Evolutionary conservation across 2,329 filamentous ascomycete species (phyloP), one percentile per base, ranked within the genome.

Genomic region (Verticillium nonalfalfae): DNA sequence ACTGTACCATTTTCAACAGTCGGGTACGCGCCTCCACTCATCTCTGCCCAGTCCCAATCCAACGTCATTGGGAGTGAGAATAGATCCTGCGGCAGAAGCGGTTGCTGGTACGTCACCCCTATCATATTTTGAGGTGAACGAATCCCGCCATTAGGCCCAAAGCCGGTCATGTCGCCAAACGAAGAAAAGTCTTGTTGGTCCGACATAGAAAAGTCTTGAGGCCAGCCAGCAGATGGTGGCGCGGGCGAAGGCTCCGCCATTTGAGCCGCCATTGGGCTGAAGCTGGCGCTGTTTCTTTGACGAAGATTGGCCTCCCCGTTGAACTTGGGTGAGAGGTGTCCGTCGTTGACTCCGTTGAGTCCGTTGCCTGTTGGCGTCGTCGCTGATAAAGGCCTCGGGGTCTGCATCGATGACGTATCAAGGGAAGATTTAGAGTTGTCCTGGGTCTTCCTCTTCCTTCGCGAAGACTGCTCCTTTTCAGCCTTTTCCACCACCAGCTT

Each of bases 31-130:
- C 85, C 85, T n/a, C 85, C 85, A 36, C 83, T 87, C 80, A 88
- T 86, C 72, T 88, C 85, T 1, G 85, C 85, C 84, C 85, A 88
- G 70, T 85, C 92, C 93, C 93, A 97, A 72, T 98, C 94, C 26
- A 98, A 82, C 2, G 91, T 96, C 88, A 97, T 96, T 1, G 94
- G 93, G 85, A 98, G 88, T 73, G 94, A 90, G 87, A 95, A 99
- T 33, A 98, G 76, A 75, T 98, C 95, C 68, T 94, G 92, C 4
- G 95, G 94, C 26, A 98, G 86, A 69, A 97, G 89, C 0, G 93
- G 93, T 67, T 96, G 90, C 69, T 93, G 89, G 70, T 93, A 93
- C 7, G 67, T 65, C 7, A 69, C 64, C 15, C 62, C 63, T 54
- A 70, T 64, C 57, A 73, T 63, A 45, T 68, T 61, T 13, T 73